Conservation (phyloP, 805 yeast genomes). For the Saturnispora ahearnii region DNA sequence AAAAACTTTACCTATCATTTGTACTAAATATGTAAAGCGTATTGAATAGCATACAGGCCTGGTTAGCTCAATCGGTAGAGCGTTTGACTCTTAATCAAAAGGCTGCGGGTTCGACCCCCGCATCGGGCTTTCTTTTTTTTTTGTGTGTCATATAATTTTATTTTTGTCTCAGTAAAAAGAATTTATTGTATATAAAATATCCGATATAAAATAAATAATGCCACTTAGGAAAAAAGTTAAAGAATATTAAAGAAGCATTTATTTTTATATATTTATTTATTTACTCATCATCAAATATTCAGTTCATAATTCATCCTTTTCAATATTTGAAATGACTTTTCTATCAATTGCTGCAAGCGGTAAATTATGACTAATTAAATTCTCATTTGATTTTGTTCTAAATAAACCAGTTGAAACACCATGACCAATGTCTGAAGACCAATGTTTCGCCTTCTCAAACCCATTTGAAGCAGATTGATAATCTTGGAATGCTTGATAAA, state of each 20-base stretch:
- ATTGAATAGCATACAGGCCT: slow-evolving; percentile 1
- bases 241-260: not conserved
- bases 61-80: slow-evolving; percentile 18
- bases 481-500: slow-evolving; percentile 61
- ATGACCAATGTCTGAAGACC: slow-evolving; percentile 39
- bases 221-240: not conserved
- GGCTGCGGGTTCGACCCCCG: slow-evolving; percentile 19
- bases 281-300: not conserved
- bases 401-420: slow-evolving; percentile 26
- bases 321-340: not conserved
- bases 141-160: not conserved
- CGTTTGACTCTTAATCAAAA: slow-evolving; percentile 18
- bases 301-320: slow-evolving; percentile 17
- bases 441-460: slow-evolving; percentile 54
- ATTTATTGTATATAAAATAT: not conserved
- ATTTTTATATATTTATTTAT: too few species aligned
- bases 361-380: slow-evolving; percentile 6
- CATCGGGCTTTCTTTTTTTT: slow-evolving; percentile 14
- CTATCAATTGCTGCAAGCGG: slow-evolving; percentile 9
- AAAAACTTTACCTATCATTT: too few species aligned
- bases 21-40: too few species aligned
- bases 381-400: slow-evolving; percentile 19
- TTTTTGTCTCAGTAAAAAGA: not conserved
- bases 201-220: not conserved
- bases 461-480: slow-evolving; percentile 64